phyloP scores from a whole-genome alignment of 441 rosid genomes.

The Geranium incanum region DNA sequence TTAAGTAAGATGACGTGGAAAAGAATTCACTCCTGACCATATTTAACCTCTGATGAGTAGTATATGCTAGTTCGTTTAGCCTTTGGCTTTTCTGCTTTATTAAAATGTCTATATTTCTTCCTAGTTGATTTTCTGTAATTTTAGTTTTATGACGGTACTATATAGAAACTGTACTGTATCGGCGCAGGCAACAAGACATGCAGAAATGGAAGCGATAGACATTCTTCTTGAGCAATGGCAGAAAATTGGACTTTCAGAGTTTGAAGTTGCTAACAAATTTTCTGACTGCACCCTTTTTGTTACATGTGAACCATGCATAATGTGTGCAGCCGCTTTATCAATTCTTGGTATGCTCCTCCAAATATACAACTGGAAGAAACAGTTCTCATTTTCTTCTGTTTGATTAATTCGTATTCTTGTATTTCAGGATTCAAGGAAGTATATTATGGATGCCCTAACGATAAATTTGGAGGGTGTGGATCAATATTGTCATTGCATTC shows the following conservation, averaged over 20 bases:
- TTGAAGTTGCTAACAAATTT: slow-evolving; percentile 54
- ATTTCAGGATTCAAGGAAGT: slow-evolving; percentile 58
- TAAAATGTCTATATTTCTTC: neutral
- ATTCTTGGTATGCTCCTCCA: slow-evolving; percentile 43
- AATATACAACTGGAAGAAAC: neutral
- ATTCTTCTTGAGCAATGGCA: slow-evolving; percentile 56
- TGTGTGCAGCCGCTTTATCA: slow-evolving; percentile 86
- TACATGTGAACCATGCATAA: slow-evolving; percentile 92
- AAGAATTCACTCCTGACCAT: neutral
- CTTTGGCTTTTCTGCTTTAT: neutral
- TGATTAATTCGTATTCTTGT: neutral
- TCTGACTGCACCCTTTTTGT: slow-evolving; percentile 63
- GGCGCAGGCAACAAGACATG: slow-evolving; percentile 75
- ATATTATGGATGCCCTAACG: slow-evolving; percentile 70
- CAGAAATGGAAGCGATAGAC: slow-evolving; percentile 93
- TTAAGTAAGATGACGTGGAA: neutral
- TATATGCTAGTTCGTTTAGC: neutral
- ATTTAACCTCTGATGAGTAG: neutral
- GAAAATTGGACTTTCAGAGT: slow-evolving; percentile 39
- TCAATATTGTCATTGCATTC: slow-evolving; percentile 59
- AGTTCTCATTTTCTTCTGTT: neutral
- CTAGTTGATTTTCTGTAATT: neutral
- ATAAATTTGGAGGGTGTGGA: slow-evolving; percentile 89
- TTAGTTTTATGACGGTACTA: neutral
- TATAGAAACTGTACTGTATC: neutral